Conservation (phyloP, 345 rosid genomes). For the Euphorbia peplus region DNA sequence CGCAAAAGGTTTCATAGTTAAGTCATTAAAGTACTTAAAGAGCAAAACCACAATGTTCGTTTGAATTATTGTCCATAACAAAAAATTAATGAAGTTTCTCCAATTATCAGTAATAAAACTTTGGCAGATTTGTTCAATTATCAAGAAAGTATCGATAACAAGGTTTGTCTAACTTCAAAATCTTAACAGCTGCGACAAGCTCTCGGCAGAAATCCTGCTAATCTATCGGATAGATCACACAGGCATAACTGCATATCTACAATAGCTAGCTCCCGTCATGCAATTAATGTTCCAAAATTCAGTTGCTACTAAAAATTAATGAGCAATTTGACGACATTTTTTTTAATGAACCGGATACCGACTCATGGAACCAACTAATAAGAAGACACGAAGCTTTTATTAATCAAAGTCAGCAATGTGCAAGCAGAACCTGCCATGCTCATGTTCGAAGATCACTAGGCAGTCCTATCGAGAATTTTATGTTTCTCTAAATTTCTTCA, state of each 20-base stretch:
- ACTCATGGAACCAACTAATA: not conserved
- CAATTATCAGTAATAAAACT: too few species aligned
- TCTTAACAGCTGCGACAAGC: not conserved
- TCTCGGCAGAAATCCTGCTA: not conserved
- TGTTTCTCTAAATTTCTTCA: not conserved
- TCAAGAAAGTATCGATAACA: not conserved
- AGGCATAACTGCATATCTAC: not conserved
- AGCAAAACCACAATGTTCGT: too few species aligned
- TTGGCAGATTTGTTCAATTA: too few species aligned
- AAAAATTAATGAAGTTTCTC: too few species aligned
- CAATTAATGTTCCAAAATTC: not conserved
- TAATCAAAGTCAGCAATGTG: not conserved
- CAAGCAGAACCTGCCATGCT: not conserved
- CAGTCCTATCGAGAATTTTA: not conserved
- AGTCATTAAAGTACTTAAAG: too few species aligned
- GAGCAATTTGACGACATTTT: not conserved
- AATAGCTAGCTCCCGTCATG: not conserved
- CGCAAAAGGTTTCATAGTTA: too few species aligned
- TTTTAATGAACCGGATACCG: not conserved
- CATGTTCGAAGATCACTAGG: not conserved
- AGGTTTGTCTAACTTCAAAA: not conserved
- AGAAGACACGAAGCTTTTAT: too few species aligned
- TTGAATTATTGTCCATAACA: too few species aligned
- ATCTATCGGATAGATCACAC: not conserved
- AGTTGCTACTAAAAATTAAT: not conserved